These are phyloP conservation scores for Anethum foeniculum DNA, from an alignment of 140 eudicot species.

Conservation along the genomic window DNA sequence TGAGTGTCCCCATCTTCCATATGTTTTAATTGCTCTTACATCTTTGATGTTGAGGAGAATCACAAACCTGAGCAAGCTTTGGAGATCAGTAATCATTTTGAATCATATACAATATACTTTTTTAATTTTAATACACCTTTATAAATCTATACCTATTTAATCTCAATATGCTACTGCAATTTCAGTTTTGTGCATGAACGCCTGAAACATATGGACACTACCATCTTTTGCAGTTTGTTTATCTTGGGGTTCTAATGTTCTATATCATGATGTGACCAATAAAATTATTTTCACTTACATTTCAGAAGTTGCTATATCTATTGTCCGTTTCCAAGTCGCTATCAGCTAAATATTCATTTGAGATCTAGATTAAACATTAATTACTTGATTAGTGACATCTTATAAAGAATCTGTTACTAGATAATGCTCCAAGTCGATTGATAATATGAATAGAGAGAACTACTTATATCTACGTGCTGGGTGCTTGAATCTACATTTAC, in stretches of 20 bases:
- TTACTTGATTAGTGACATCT: background rate
- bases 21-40: background rate
- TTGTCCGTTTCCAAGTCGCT: background rate
- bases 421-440: background rate
- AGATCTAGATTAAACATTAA: background rate
- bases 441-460: background rate
- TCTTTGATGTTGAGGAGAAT: background rate
- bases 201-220: background rate
- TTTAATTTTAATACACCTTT: background rate
- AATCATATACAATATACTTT: background rate
- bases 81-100: background rate
- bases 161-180: background rate
- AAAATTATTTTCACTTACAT: background rate
- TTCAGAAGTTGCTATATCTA: background rate
- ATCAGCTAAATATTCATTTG: background rate
- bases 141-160: background rate
- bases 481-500: background rate
- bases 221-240: background rate
- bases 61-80: background rate
- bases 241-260: background rate
- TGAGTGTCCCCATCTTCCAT: background rate
- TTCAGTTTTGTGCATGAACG: background rate
- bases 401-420: background rate
- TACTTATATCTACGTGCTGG: background rate
- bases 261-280: background rate